A percentile compares a stretch with the other conserved stretches of the same genome.
These are phyloP conservation scores for Arthrinium phaeospermum DNA, from an alignment of 2,329 filamentous ascomycete genomes.

Conservation along the genomic window DNA sequence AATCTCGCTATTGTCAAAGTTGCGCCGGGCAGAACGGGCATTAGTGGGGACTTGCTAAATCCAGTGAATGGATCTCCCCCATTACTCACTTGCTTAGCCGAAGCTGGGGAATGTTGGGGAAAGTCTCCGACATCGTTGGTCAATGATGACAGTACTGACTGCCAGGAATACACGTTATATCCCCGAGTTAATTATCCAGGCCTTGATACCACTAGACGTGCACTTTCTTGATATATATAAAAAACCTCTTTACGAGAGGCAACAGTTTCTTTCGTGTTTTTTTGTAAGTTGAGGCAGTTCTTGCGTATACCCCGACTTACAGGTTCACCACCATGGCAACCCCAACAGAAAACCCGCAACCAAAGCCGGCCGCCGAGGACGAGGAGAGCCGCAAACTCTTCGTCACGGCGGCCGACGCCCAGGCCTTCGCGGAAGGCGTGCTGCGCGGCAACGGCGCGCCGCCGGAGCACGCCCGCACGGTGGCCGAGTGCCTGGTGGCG, in stretches of 20 bases:
- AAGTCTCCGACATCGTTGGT: not conserved
- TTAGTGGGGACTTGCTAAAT: not conserved
- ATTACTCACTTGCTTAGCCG: not conserved
- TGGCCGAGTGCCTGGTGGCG: constrained; percentile 72
- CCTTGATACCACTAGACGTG: not conserved
- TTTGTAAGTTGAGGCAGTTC: not conserved
- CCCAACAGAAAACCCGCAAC: not conserved
- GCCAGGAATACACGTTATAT: not conserved
- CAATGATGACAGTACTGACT: not conserved
- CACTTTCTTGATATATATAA: not conserved
- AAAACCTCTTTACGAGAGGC: not conserved
- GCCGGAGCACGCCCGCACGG: constrained; percentile 60
- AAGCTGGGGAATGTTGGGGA: constrained; percentile 12
- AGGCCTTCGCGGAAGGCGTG: constrained; percentile 57
- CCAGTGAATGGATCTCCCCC: not conserved
- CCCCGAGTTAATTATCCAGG: not conserved
- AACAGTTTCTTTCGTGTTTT: not conserved
- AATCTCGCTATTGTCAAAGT: not conserved
- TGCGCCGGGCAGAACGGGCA: not conserved
- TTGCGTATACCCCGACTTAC: not conserved
- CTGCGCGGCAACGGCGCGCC: constrained; percentile 67
- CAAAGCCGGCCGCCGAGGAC: not conserved
- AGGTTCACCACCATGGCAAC: not conserved
- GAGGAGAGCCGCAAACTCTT: constrained; percentile 34
- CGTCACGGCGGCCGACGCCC: constrained; percentile 47